A percentile compares a stretch with the other conserved stretches of the same genome.
Conservation (phyloP, 1,139 yeast species). For the Pneumocystis jirovecii region DNA sequence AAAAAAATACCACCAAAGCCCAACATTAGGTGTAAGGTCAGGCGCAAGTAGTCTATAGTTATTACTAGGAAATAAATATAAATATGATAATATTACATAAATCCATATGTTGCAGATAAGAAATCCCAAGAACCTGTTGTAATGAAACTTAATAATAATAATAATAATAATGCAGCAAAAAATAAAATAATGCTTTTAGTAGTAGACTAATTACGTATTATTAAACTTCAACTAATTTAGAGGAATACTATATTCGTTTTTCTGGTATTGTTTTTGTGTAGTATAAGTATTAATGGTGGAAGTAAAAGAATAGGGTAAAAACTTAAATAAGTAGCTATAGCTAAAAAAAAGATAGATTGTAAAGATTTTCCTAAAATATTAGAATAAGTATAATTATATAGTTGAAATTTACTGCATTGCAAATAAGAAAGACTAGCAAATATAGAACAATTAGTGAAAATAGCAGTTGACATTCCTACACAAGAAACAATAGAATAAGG, state of each 20-base stretch:
- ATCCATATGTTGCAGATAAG: conserved; percentile 45
- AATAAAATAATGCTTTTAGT: conserved; percentile 11
- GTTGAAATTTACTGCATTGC: conserved; percentile 25
- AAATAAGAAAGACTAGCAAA: conserved; percentile 39
- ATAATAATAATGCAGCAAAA: conserved; percentile 24
- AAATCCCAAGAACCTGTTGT: conserved; percentile 39
- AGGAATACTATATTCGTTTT: background rate
- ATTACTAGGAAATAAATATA: background rate
- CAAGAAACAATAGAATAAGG: conserved; percentile 61
- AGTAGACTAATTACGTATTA: conserved; percentile 16
- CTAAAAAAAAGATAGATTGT: conserved; percentile 39
- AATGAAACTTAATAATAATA: conserved; percentile 25
- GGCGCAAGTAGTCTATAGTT: conserved; percentile 33
- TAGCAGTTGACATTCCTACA: conserved; percentile 52
- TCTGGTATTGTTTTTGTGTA: conserved; percentile 8
- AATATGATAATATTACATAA: conserved; percentile 21
- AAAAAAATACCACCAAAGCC: conserved; percentile 97
- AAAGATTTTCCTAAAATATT: conserved; percentile 12
- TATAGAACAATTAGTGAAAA: conserved; percentile 45
- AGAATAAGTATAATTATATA: background rate
- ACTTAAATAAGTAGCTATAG: conserved; percentile 51
- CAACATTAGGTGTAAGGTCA: conserved; percentile 70
- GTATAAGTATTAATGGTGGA: conserved; percentile 37
- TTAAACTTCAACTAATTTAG: conserved; percentile 10
- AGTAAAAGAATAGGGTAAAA: conserved; percentile 44